Conservation (phyloP, 768 basidiomycete genomes). For the Boletus pseudo-olivaceus region DNA sequence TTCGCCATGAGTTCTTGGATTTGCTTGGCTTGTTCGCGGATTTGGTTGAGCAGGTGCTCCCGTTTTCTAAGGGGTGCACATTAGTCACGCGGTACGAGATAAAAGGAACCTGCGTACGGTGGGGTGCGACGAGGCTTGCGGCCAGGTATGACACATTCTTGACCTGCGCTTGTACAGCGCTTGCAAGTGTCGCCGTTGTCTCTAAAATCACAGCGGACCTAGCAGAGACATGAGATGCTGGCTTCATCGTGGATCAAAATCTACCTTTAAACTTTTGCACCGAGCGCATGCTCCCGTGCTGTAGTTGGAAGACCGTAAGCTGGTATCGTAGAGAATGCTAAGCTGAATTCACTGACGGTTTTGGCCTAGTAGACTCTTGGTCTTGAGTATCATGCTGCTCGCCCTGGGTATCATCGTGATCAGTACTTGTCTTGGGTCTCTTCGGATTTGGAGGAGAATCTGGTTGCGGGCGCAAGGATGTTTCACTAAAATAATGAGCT, state of each 20-base stretch:
- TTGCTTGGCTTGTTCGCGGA: conserved; percentile 68
- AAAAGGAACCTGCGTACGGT: conserved; percentile 50
- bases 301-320: conserved; percentile 1
- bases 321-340: neutral
- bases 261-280: conserved; percentile 58
- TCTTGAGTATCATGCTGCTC: conserved; percentile 24
- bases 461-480: neutral
- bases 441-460: conserved; percentile 12
- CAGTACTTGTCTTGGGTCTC: conserved; percentile 21
- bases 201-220: conserved; percentile 77
- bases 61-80: conserved; percentile 53
- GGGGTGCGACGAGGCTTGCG: conserved; percentile 75
- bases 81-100: neutral
- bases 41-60: conserved; percentile 73
- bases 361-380: conserved; percentile 19
- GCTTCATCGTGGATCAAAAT: neutral
- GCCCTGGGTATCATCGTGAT: conserved; percentile 11
- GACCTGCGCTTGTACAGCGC: conserved; percentile 65
- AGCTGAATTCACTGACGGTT: conserved; percentile 15
- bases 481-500: conserved; percentile 21
- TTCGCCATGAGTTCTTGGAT: conserved; percentile 70
- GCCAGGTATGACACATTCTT: conserved; percentile 80
- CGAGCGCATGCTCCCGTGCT: conserved; percentile 64
- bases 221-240: conserved; percentile 19
- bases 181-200: conserved; percentile 72